Conservation (phyloP, 108 stramenopile genomes). For the Epipyxis sp. region DNA sequence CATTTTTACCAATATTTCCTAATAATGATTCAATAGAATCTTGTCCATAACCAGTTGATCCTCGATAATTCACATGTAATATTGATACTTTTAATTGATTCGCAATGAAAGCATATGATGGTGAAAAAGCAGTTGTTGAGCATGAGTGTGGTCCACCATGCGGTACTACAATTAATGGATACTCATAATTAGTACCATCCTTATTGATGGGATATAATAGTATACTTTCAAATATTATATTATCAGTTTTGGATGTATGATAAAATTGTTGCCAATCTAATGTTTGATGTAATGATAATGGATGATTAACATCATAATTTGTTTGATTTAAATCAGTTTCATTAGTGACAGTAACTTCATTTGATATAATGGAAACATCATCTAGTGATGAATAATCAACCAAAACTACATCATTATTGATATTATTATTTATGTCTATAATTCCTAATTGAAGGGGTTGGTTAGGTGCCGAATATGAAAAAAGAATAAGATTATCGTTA, state of each 20-base stretch:
- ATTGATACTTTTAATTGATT: constrained; percentile 58
- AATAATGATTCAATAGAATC: constrained; percentile 63
- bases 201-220: background rate
- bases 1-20: constrained; percentile 60
- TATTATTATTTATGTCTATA: no score
- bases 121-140: background rate
- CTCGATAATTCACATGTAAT: constrained; percentile 76
- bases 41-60: constrained; percentile 74
- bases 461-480: background rate
- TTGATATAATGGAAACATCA: no score
- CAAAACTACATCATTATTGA: no score
- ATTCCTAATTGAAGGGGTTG: background rate
- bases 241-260: background rate
- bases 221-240: background rate
- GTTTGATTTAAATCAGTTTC: background rate
- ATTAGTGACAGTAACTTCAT: background rate
- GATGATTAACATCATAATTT: background rate
- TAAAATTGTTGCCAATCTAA: background rate
- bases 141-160: constrained; percentile 40
- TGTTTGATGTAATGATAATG: background rate
- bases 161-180: constrained; percentile 30
- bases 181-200: background rate
- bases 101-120: constrained; percentile 34
- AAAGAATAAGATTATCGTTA: background rate
- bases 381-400: no score